Evolutionary conservation across 2,329 filamentous ascomycete species (phyloP).

Genomic region (Fusarium sublunatum): DNA sequence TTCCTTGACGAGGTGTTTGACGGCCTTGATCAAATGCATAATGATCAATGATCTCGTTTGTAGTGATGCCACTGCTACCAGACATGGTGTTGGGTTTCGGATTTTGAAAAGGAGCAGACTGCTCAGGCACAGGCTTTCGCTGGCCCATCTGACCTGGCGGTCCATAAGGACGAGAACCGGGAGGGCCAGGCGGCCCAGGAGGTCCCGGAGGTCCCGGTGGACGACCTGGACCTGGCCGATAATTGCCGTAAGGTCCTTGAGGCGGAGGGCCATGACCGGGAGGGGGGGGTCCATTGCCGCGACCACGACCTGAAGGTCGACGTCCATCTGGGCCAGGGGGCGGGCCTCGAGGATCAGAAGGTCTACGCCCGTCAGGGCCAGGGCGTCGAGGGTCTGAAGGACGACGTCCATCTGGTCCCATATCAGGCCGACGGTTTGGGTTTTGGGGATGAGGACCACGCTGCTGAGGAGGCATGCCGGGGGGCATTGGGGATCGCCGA

Average conservation of each 20-base stretch:
- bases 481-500: conserved; percentile 48
- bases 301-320: conserved; percentile 32
- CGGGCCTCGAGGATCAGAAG: conserved; percentile 35
- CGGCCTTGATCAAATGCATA: conserved; percentile 49
- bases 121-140: conserved; percentile 48
- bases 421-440: conserved; percentile 44
- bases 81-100: conserved; percentile 42
- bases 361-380: conserved; percentile 38
- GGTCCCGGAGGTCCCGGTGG: conserved; percentile 40
- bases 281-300: conserved; percentile 37
- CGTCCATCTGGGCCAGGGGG: conserved; percentile 30
- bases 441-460: conserved; percentile 48
- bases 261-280: conserved; percentile 38
- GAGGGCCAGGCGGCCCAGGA: conserved; percentile 43
- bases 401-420: conserved; percentile 36
- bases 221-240: conserved; percentile 38
- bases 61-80: conserved; percentile 47
- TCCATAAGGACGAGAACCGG: conserved; percentile 43
- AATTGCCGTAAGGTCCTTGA: conserved; percentile 35
- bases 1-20: conserved; percentile 30
- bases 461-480: conserved; percentile 43
- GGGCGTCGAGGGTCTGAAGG: conserved; percentile 30
- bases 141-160: conserved; percentile 41
- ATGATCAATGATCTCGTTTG: conserved; percentile 56
- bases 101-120: conserved; percentile 37